Evolutionary conservation across 177 flowering plant genomes (phyloP).

Genomic region (Vitis hybrid): DNA sequence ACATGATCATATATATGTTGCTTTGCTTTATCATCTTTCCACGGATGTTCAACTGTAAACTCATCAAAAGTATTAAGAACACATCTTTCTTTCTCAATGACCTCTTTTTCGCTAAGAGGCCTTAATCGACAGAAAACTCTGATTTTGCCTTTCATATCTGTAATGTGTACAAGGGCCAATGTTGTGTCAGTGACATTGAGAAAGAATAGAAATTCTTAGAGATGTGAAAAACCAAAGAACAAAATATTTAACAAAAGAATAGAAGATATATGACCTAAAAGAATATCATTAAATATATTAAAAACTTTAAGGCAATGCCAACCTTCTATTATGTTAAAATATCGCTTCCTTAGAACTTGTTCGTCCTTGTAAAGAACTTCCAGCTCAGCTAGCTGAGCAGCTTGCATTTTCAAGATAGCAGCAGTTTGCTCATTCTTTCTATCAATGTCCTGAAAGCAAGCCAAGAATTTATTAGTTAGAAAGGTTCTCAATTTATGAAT

Average conservation of each 20-base stretch:
- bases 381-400: constrained; percentile 79
- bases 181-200: not conserved
- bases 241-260: not conserved
- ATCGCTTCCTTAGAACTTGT: constrained; percentile 81
- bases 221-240: not conserved
- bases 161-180: not conserved
- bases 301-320: not conserved
- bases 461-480: constrained; percentile 4
- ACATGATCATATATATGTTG: constrained; percentile 89
- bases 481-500: not conserved
- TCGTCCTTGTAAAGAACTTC: constrained; percentile 91
- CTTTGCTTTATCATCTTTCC: constrained; percentile 87
- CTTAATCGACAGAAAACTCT: constrained; percentile 89
- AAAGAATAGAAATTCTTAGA: not conserved
- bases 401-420: constrained; percentile 92
- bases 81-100: constrained; percentile 55
- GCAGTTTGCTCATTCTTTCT: constrained; percentile 98
- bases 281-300: not conserved
- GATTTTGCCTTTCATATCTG: constrained; percentile 99
- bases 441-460: constrained; percentile 72
- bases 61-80: constrained; percentile 55
- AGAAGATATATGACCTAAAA: not conserved
- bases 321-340: constrained; percentile 98
- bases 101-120: constrained; percentile 80
- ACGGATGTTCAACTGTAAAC: constrained; percentile 66